These are phyloP conservation scores for Takashimella tepidaria DNA, from an alignment of 1,284 basidiomycete genomes.

Conservation along the genomic window DNA sequence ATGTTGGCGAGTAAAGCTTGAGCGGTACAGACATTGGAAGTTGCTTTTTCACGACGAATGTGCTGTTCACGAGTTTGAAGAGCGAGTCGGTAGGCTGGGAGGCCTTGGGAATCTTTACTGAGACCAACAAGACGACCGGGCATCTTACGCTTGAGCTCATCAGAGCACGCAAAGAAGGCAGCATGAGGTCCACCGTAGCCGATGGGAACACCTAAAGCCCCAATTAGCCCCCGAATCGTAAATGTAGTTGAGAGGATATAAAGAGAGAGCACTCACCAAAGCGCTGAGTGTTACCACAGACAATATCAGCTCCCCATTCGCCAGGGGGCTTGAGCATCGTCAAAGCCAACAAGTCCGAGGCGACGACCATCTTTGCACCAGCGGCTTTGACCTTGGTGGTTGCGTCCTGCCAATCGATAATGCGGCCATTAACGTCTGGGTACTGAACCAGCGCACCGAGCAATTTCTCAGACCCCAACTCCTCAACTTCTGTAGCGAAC, in stretches of 20 bases:
- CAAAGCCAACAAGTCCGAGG: constrained; percentile 87
- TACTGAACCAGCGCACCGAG: constrained; percentile 89
- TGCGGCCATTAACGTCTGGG: constrained; percentile 81
- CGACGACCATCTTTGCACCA: constrained; percentile 76
- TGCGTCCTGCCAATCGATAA: constrained; percentile 70
- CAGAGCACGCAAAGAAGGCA: constrained; percentile 92
- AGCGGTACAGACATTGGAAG: constrained; percentile 84
- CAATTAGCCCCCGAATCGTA: constrained; percentile 28
- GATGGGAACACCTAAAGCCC: constrained; percentile 57
- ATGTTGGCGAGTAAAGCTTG: constrained; percentile 94
- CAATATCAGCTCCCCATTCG: constrained; percentile 97
- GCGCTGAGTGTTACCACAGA: constrained; percentile 87
- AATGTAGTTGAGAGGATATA: not conserved
- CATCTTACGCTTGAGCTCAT: constrained; percentile 93
- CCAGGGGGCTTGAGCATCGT: constrained; percentile 93
- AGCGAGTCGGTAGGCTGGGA: constrained; percentile 84
- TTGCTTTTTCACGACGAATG: constrained; percentile 92
- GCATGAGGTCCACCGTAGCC: constrained; percentile 91
- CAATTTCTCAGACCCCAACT: constrained; percentile 55
- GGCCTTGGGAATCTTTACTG: constrained; percentile 77
- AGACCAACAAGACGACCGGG: constrained; percentile 90
- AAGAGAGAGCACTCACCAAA: constrained; percentile 55
- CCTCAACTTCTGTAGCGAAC: constrained; percentile 55
- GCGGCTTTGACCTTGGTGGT: constrained; percentile 66
- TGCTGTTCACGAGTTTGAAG: constrained; percentile 96